Evolutionary conservation across 192 early-diverging fungal species (phyloP).

Genomic region (Podila minutissima): DNA sequence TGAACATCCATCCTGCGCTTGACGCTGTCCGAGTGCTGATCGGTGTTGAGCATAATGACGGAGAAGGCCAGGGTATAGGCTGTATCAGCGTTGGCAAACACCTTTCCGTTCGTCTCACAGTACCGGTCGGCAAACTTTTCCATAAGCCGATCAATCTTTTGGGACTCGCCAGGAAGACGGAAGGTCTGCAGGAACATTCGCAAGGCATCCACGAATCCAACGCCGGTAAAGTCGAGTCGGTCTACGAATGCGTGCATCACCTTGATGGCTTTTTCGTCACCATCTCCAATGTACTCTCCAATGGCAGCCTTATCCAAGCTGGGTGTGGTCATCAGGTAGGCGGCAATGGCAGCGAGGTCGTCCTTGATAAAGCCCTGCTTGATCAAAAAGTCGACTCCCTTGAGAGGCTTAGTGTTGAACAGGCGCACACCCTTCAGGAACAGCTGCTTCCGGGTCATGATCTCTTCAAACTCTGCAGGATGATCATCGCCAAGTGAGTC

Average conservation of each 20-base stretch:
- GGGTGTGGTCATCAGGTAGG: conserved; percentile 76
- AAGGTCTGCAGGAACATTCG: conserved; percentile 89
- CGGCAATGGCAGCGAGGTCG: conserved; percentile 79
- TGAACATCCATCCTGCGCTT: conserved; percentile 86
- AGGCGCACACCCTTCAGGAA: conserved; percentile 78
- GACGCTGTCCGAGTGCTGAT: conserved; percentile 89
- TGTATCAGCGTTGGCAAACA: conserved; percentile 91
- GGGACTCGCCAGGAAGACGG: conserved; percentile 91
- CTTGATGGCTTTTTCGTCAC: conserved; percentile 87
- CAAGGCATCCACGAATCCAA: conserved; percentile 84
- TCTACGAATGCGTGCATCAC: conserved; percentile 97
- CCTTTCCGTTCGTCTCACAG: conserved; percentile 81
- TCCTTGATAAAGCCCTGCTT: conserved; percentile 76
- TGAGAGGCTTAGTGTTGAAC: conserved; percentile 90
- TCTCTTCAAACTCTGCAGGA: conserved; percentile 84
- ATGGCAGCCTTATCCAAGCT: conserved; percentile 88
- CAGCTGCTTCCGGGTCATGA: conserved; percentile 88
- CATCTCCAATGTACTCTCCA: conserved; percentile 94
- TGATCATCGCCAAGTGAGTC: conserved; percentile 72
- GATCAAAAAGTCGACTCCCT: conserved; percentile 85
- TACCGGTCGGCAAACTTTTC: conserved; percentile 96
- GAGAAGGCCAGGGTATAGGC: conserved; percentile 95
- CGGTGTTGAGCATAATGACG: conserved; percentile 93
- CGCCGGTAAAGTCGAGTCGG: conserved; percentile 77
- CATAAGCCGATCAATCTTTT: conserved; percentile 97